Percentiles rank a stretch among this genome's conserved stretches.
Conservation (phyloP, 2,329 filamentous ascomycete species). For the Fonsecaea nubica region DNA sequence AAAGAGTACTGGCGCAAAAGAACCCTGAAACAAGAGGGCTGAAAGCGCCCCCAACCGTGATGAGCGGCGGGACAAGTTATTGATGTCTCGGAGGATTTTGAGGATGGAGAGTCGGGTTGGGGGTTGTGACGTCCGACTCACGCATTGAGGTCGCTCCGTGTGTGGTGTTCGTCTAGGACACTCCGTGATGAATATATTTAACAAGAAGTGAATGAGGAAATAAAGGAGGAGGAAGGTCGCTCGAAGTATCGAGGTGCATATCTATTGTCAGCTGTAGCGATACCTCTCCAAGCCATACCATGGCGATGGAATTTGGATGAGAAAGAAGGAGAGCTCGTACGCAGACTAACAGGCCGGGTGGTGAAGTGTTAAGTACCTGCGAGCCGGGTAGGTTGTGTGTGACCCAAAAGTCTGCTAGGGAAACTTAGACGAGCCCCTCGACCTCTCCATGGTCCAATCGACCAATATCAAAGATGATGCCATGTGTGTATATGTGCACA, state of each 20-base stretch:
- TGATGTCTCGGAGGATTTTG: constrained; percentile 9
- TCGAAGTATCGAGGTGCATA: constrained; percentile 35
- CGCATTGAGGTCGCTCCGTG: neutral
- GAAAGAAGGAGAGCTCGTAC: no score
- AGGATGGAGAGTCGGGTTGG: constrained; percentile 10
- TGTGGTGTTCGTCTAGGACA: neutral
- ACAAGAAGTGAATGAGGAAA: neutral
- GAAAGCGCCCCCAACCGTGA: neutral
- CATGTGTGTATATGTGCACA: no score
- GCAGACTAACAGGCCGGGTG: no score
- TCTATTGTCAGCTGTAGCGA: constrained; percentile 26
- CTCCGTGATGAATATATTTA: neutral
- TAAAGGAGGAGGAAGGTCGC: neutral
- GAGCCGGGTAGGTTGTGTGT: neutral
- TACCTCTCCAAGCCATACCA: constrained; percentile 36
- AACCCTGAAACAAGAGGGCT: constrained; percentile 2
- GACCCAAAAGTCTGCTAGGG: neutral
- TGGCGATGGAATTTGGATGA: no score
- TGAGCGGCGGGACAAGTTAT: neutral
- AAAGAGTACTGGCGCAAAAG: neutral
- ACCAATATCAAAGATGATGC: neutral
- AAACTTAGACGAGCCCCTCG: neutral
- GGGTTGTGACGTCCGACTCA: neutral
- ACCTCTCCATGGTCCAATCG: neutral
- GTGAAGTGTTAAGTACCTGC: no score